These are phyloP conservation scores for Tolypocladium pustulatum DNA, from an alignment of 2,329 filamentous ascomycete species.

Conservation along the genomic window DNA sequence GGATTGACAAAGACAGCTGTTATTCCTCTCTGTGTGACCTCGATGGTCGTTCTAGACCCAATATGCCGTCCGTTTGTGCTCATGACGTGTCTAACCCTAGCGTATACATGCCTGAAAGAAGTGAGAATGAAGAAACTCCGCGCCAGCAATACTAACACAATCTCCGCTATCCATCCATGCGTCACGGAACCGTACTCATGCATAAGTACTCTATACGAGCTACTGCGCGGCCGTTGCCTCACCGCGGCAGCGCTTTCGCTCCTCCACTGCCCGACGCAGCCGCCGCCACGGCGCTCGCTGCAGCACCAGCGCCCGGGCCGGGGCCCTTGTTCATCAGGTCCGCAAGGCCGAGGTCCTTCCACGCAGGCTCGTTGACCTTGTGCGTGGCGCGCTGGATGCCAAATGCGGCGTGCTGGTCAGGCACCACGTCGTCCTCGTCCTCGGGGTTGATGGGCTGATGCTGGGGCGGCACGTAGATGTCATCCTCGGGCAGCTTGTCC, in stretches of 20 bases:
- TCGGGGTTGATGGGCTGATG: conserved; percentile 78
- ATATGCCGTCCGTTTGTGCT: not conserved
- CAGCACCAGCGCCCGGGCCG: conserved; percentile 10
- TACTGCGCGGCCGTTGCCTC: not conserved
- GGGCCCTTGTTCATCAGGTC: conserved; percentile 59
- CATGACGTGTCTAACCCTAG: not conserved
- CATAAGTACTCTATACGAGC: not conserved
- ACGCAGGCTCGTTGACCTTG: conserved; percentile 58
- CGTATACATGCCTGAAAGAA: not conserved
- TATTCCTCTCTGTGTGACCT: not conserved
- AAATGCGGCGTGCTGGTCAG: conserved; percentile 80
- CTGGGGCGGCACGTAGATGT: conserved; percentile 71
- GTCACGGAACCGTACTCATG: not conserved
- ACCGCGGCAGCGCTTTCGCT: conserved; percentile 12
- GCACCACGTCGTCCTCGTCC: conserved; percentile 81
- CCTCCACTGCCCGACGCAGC: conserved; percentile 2
- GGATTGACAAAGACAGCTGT: not conserved
- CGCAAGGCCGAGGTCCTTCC: conserved; percentile 68
- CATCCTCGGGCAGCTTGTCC: conserved; percentile 61
- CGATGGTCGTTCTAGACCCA: not conserved
- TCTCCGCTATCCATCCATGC: not conserved
- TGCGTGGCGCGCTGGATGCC: conserved; percentile 76
- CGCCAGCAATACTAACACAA: not conserved
- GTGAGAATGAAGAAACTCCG: not conserved
- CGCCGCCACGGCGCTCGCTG: conserved; percentile 1